Percentiles rank a stretch among this genome's conserved stretches.
Conservation (phyloP, 192 early-diverging fungal genomes). For the Dissophora globulifera region DNA sequence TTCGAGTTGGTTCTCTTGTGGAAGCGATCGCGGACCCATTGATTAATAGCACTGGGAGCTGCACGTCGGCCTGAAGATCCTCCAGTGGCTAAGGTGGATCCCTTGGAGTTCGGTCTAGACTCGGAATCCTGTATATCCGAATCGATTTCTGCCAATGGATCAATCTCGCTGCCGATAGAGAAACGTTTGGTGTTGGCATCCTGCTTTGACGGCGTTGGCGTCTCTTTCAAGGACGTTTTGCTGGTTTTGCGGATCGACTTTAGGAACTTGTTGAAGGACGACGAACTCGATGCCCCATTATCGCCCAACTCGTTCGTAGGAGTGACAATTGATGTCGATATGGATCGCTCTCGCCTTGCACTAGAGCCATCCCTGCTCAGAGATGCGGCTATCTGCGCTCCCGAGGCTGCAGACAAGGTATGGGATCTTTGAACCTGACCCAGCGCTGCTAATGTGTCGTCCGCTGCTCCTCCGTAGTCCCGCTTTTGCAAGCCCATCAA, state of each 20-base stretch:
- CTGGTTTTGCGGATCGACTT: conserved; percentile 45
- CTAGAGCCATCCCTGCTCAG: too few species aligned
- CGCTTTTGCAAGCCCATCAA: conserved; percentile 36
- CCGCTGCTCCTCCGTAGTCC: conserved; percentile 11
- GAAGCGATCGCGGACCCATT: conserved; percentile 45
- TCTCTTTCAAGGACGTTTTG: conserved; percentile 19
- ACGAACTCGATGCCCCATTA: conserved; percentile 6
- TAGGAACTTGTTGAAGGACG: conserved; percentile 43
- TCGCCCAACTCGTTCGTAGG: neutral
- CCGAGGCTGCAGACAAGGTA: conserved; percentile 16
- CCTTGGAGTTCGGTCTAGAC: conserved; percentile 15
- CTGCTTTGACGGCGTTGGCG: neutral
- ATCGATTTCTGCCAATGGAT: conserved; percentile 7
- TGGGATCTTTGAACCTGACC: conserved; percentile 9
- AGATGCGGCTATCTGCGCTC: conserved; percentile 9
- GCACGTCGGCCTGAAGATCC: neutral
- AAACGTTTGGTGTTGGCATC: conserved; percentile 16
- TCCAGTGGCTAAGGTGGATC: neutral
- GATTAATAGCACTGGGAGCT: conserved; percentile 20
- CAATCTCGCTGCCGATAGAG: conserved; percentile 29
- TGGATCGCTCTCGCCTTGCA: conserved; percentile 21
- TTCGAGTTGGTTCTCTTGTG: conserved; percentile 45
- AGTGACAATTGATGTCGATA: conserved; percentile 23
- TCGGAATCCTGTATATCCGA: conserved; percentile 3
- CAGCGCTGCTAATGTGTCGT: neutral